These are phyloP conservation scores for Aureobasidium sp. DNA, from an alignment of 2,329 filamentous ascomycete species.

Conservation along the genomic window DNA sequence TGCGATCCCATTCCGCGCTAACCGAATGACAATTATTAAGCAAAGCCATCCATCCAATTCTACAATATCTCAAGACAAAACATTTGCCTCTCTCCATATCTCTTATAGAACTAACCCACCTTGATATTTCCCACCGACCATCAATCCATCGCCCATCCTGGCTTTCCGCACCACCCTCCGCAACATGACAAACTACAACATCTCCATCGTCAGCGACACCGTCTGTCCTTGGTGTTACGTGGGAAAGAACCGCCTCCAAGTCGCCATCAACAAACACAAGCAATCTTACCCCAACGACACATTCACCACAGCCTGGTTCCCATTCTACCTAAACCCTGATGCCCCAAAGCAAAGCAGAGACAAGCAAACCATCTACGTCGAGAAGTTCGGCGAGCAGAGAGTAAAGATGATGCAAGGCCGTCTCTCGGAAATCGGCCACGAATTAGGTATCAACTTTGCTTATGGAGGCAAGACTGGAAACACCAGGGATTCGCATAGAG, in stretches of 20 bases:
- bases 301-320: constrained; percentile 66
- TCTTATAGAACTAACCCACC: background rate
- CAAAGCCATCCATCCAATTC: background rate
- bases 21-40: constrained; percentile 9
- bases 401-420: constrained; percentile 48
- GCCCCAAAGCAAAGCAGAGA: constrained; percentile 45
- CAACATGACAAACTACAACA: constrained; percentile 65
- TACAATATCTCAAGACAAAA: background rate
- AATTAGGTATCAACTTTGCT: constrained; percentile 64
- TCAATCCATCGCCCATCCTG: constrained; percentile 15
- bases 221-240: constrained; percentile 74
- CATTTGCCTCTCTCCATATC: background rate
- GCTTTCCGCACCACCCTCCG: constrained; percentile 17
- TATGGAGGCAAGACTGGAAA: constrained; percentile 65
- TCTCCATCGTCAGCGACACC: constrained; percentile 72
- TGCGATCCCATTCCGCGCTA: background rate
- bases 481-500: constrained; percentile 69
- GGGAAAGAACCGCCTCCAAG: constrained; percentile 65
- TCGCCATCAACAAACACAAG: constrained; percentile 57
- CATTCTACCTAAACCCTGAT: constrained; percentile 71
- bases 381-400: constrained; percentile 58
- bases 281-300: constrained; percentile 53
- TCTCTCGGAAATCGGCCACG: constrained; percentile 49
- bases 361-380: constrained; percentile 50
- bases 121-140: background rate